These are phyloP conservation scores for Zygosaccharomyces bailii DNA, from an alignment of 805 yeast species.

Conservation along the genomic window DNA sequence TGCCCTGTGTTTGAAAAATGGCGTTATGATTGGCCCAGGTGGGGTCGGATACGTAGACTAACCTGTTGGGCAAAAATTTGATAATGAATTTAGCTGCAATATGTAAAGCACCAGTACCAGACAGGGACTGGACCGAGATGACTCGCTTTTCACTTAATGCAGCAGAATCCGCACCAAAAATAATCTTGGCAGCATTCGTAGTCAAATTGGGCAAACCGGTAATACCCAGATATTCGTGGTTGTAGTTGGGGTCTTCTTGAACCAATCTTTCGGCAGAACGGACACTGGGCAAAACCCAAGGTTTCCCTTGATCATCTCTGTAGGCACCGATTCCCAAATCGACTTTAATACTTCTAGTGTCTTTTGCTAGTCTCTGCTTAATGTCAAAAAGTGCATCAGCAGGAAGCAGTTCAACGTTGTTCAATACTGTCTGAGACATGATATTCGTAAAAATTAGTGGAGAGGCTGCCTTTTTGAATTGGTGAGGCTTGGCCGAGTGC, in stretches of 20 bases:
- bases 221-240: constrained; percentile 88
- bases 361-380: constrained; percentile 61
- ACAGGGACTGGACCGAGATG: constrained; percentile 81
- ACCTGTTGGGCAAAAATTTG: constrained; percentile 37
- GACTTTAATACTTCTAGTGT: constrained; percentile 62
- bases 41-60: constrained; percentile 75
- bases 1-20: constrained; percentile 70
- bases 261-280: constrained; percentile 62
- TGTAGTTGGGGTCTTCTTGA: constrained; percentile 55
- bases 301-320: constrained; percentile 82
- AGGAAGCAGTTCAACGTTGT: constrained; percentile 61
- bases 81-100: constrained; percentile 60
- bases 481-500: background rate
- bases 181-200: constrained; percentile 65
- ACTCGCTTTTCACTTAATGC: constrained; percentile 61
- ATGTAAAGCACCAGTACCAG: constrained; percentile 96
- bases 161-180: constrained; percentile 59
- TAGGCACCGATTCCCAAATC: constrained; percentile 94
- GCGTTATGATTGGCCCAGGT: constrained; percentile 98
- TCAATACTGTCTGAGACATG: constrained; percentile 31
- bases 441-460: background rate
- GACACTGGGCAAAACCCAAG: constrained; percentile 82
- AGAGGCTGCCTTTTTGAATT: background rate
- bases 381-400: constrained; percentile 86
- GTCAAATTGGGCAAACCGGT: constrained; percentile 70